phyloP scores from a whole-genome alignment of 1,284 basidiomycete species.

The Thelephora terrestris region DNA sequence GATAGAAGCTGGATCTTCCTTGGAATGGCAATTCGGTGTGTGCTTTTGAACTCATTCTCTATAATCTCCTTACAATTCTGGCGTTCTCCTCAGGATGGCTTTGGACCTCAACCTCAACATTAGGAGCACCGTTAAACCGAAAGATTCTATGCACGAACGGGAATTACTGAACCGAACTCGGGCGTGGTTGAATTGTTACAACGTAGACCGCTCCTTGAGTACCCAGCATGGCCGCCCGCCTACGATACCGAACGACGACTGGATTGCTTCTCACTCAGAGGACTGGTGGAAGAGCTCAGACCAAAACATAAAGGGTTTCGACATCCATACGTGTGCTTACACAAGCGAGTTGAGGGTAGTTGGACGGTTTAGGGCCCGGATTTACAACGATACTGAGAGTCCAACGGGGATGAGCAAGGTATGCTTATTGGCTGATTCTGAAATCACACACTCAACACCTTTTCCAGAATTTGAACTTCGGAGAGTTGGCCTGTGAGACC shows the following conservation, averaged over 20 bases:
- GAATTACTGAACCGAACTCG: constrained; percentile 82
- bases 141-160: constrained; percentile 65
- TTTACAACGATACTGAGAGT: constrained; percentile 65
- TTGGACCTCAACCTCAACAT: constrained; percentile 78
- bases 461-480: constrained; percentile 48
- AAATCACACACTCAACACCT: background rate
- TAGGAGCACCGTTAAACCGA: constrained; percentile 55
- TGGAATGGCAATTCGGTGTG: constrained; percentile 64
- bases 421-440: constrained; percentile 5
- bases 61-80: constrained; percentile 1
- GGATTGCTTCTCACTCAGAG: constrained; percentile 62
- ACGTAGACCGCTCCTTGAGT: constrained; percentile 71
- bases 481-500: constrained; percentile 49
- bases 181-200: constrained; percentile 82
- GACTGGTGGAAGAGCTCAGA: constrained; percentile 65
- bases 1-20: constrained; percentile 73
- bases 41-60: background rate
- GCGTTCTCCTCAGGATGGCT: constrained; percentile 42
- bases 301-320: constrained; percentile 60
- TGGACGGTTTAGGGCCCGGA: constrained; percentile 45
- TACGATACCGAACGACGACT: constrained; percentile 66
- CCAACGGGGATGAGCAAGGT: constrained; percentile 68
- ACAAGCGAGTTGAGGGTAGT: constrained; percentile 61
- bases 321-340: constrained; percentile 68
- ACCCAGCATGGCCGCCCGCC: constrained; percentile 78